phyloP scores from a whole-genome alignment of 192 early-diverging fungal species.

The Podila verticillata region DNA sequence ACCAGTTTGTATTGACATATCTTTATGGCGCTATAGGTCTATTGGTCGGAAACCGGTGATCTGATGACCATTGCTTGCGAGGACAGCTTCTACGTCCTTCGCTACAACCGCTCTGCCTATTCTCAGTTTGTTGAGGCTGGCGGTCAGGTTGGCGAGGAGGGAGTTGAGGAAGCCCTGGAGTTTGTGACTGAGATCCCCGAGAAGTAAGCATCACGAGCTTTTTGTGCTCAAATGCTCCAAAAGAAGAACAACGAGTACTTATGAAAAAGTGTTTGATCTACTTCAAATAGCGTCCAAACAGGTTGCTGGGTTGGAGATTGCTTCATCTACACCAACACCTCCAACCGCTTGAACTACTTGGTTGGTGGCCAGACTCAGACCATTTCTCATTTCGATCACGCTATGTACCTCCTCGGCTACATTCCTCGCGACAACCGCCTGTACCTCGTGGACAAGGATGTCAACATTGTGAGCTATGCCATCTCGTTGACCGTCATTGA shows the following conservation, averaged over 20 bases:
- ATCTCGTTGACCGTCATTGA: constrained; percentile 95
- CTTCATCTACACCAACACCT: constrained; percentile 95
- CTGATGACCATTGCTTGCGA: constrained; percentile 93
- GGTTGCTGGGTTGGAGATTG: constrained; percentile 99
- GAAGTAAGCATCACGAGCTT: constrained; percentile 56
- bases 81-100: constrained; percentile 93
- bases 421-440: constrained; percentile 94
- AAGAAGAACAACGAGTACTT: neutral
- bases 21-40: constrained; percentile 59
- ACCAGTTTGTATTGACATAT: neutral
- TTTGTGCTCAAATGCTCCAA: neutral
- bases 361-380: constrained; percentile 96
- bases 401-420: constrained; percentile 95
- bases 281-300: constrained; percentile 78
- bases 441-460: constrained; percentile 95
- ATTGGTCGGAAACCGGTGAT: constrained; percentile 96
- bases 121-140: constrained; percentile 75
- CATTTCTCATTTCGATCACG: constrained; percentile 93
- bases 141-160: constrained; percentile 85
- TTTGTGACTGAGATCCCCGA: constrained; percentile 94
- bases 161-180: constrained; percentile 96
- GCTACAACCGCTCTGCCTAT: constrained; percentile 89
- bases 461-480: constrained; percentile 89
- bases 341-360: constrained; percentile 95
- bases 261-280: neutral